A percentile compares a stretch with the other conserved stretches of the same genome.
phyloP scores from a whole-genome alignment of 2,329 filamentous ascomycete genomes.

The Clonostachys solani region DNA sequence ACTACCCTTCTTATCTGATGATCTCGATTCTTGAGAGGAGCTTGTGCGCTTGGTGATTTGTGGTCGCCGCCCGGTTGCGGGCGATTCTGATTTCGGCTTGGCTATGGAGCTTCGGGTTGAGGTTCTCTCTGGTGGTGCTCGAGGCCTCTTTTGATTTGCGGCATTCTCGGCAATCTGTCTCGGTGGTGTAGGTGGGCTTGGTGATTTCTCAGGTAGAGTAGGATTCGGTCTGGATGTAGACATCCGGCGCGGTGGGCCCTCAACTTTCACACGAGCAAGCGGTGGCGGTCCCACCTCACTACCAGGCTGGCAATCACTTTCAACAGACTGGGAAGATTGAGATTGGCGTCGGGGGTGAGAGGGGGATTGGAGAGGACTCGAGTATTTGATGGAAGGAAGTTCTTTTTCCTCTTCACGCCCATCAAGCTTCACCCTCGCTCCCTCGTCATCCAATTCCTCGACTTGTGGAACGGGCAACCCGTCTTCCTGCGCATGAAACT shows the following conservation, averaged over 20 bases:
- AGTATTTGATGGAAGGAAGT: too few relatives aligned
- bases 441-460: constrained; percentile 18
- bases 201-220: too few relatives aligned
- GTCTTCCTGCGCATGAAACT: constrained; percentile 26
- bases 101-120: constrained; percentile 12
- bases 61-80: constrained; percentile 8
- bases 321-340: too few relatives aligned
- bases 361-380: neutral
- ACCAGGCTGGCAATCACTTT: too few relatives aligned
- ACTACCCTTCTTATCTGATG: constrained; percentile 36
- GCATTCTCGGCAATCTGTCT: constrained; percentile 1
- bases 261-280: too few relatives aligned
- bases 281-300: too few relatives aligned
- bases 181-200: too few relatives aligned
- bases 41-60: constrained; percentile 6
- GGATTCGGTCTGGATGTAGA: too few relatives aligned
- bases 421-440: too few relatives aligned
- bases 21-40: constrained; percentile 9
- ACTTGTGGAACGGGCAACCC: constrained; percentile 10
- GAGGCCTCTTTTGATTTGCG: constrained; percentile 42
- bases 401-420: too few relatives aligned
- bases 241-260: too few relatives aligned
- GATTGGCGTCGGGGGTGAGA: too few relatives aligned
- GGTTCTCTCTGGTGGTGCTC: constrained; percentile 25
- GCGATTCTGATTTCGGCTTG: constrained; percentile 21